Percentiles rank a stretch among this genome's conserved stretches.
phyloP scores from a whole-genome alignment of 768 basidiomycete species.

The Lyophyllum decastes region DNA sequence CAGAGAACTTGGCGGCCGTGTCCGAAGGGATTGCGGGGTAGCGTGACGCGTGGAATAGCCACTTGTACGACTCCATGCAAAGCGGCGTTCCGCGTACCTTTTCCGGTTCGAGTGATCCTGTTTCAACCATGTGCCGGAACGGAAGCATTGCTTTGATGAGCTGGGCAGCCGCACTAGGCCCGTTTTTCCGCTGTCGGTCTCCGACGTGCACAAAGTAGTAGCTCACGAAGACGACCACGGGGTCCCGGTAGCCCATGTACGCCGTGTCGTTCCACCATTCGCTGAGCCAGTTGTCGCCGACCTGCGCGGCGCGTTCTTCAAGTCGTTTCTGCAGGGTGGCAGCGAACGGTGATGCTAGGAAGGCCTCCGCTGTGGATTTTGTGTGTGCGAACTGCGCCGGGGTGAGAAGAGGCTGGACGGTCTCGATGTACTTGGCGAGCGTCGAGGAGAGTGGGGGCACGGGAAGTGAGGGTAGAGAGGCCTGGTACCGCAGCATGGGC shows the following conservation, averaged over 20 bases:
- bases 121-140: conserved; percentile 84
- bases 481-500: conserved; percentile 75
- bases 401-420: conserved; percentile 76
- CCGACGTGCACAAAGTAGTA: conserved; percentile 93
- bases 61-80: conserved; percentile 93
- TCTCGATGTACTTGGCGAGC: conserved; percentile 84
- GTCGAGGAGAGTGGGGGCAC: conserved; percentile 86
- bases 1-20: conserved; percentile 79
- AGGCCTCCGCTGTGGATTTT: conserved; percentile 58
- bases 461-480: conserved; percentile 75
- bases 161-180: conserved; percentile 76
- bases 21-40: conserved; percentile 85
- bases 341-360: conserved; percentile 69
- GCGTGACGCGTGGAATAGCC: conserved; percentile 95
- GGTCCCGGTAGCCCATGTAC: conserved; percentile 85
- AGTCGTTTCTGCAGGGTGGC: conserved; percentile 78
- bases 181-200: conserved; percentile 53
- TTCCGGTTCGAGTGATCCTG: conserved; percentile 83
- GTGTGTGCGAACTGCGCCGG: conserved; percentile 62
- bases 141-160: conserved; percentile 84
- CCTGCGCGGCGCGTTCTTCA: conserved; percentile 67
- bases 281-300: conserved; percentile 80
- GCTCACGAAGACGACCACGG: conserved; percentile 89
- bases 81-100: conserved; percentile 76
- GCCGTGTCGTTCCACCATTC: conserved; percentile 99